Evolutionary conservation across 306 rosid species (phyloP).

Genomic region (barrel medic (Medicago truncatula)): MtrunA17r5.0-ANR NC_053044.1:7522501-7523000

Average conservation of each 20-base stretch:
- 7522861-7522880: slow-evolving; percentile 10
- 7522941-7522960: neutral
- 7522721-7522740: slow-evolving; percentile 3
- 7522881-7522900: neutral
- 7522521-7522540: slow-evolving; percentile 11
- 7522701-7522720: slow-evolving; percentile 1
- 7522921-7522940: neutral
- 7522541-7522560: slow-evolving; percentile 36
- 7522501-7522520: too few relatives aligned
- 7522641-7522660: slow-evolving; percentile 5
- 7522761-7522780: slow-evolving; percentile 11
- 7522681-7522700: neutral
- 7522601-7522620: slow-evolving; percentile 31
- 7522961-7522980: neutral
- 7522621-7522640: neutral
- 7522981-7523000: neutral
- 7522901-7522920: slow-evolving; percentile 8
- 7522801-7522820: neutral
- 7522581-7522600: slow-evolving; percentile 24
- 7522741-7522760: neutral
- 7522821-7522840: slow-evolving; percentile 8
- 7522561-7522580: slow-evolving; percentile 30
- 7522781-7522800: slow-evolving; percentile 2
- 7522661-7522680: slow-evolving; percentile 30
- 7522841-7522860: slow-evolving; percentile 1